Base-by-base conservation (phyloP, 2,329 filamentous ascomycete species). In the Aspergillus neotritici region DNA sequence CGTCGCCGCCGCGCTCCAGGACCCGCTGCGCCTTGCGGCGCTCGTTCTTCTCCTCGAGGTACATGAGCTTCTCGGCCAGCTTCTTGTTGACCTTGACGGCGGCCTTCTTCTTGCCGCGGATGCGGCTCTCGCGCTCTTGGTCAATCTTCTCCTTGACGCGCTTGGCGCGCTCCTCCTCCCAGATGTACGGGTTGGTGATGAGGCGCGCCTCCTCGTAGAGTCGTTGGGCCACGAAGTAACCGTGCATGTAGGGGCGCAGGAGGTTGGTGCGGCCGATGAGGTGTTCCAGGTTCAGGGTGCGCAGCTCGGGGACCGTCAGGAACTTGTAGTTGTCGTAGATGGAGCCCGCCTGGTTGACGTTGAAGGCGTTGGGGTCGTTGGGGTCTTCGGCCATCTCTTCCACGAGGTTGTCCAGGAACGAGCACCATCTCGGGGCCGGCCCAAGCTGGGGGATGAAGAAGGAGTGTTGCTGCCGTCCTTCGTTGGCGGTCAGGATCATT, bases 261-360 rank as follows among this genome's bases (percentile, higher is more conserved):
- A 97, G 72, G 60, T 87, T 93, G 21, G 89, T 94, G 56, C 88
- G 90, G 52, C 91, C 91, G 44, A 98, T 78, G 37, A 98, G 75
- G 63, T 97, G 91, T 41, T 87, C 84, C 60, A 98, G 68, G 63
- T 87, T 94, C 53, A 98, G 78, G 30, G 84, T 80, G 56, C 86
- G 86, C 41, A 98, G 76, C 65, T 98, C 90, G 34, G 87, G 82
- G 48, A 88, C 67, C 2, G 91, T 95, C 61, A 98, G 75, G 79
- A 98, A 98, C 70, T 97, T 98, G 80, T 91, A 97, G 69, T 98
- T 97, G 69, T 98, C 93, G 73, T 98, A 98, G 8, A 93, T 87
- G 56, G 93, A 84, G 70, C 82, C 71, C 67, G 77, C 61, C 41
- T 71, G 65, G 25, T 64, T 59, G 17, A 61, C 58, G 43, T 57